These are phyloP conservation scores for Artemisia tridentata DNA, from an alignment of 129 eudicot species.

Conservation along the genomic window DNA sequence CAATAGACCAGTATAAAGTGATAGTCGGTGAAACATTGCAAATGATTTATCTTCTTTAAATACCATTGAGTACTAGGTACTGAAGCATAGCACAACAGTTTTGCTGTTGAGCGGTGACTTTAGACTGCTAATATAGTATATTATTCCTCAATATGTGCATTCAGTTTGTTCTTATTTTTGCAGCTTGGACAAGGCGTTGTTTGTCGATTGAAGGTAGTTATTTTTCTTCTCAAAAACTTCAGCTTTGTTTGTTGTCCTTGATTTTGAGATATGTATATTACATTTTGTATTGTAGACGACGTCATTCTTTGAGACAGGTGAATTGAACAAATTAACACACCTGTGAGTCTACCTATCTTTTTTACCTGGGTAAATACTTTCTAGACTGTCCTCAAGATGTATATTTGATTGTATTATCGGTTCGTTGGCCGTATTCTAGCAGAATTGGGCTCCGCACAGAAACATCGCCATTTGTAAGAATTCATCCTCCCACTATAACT, in stretches of 20 bases:
- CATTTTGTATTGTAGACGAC: conserved; percentile 16
- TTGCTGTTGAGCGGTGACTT: too few species aligned
- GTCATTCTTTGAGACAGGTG: too few species aligned
- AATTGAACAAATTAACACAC: too few species aligned
- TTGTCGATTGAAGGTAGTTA: conserved; percentile 90
- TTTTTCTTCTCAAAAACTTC: neutral
- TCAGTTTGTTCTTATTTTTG: too few species aligned
- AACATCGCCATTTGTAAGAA: conserved; percentile 81
- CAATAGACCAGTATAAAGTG: conserved; percentile 37
- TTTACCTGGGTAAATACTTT: too few species aligned
- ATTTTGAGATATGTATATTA: conserved; percentile 13
- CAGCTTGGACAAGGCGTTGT: conserved; percentile 92
- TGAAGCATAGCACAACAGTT: too few species aligned
- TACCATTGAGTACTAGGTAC: conserved; percentile 34
- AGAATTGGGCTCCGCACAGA: conserved; percentile 77
- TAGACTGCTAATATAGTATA: too few species aligned
- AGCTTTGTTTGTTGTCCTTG: neutral
- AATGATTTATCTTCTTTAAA: conserved; percentile 27
- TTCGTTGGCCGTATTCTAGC: conserved; percentile 57
- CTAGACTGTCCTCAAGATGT: too few species aligned
- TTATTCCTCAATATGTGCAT: too few species aligned
- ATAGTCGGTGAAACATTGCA: conserved; percentile 26
- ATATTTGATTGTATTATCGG: too few species aligned
- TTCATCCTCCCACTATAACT: conserved; percentile 1
- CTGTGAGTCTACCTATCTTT: too few species aligned